These are phyloP conservation scores for Scedosporium dehoogii DNA, from an alignment of 2,329 filamentous ascomycete genomes.

Conservation along the genomic window DNA sequence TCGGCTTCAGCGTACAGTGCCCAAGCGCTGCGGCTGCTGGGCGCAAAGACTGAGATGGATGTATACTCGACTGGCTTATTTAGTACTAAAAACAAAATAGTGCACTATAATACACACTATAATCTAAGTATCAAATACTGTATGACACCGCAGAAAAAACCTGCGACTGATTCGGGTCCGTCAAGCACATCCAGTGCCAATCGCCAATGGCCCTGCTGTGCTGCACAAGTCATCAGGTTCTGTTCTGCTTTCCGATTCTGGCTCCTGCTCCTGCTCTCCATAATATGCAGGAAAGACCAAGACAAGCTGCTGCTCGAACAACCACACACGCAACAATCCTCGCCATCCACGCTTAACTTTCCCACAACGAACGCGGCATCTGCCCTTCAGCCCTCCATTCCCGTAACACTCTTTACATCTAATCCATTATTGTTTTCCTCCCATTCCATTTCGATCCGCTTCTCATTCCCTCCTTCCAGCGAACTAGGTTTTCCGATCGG, in stretches of 20 bases:
- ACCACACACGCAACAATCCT: constrained; percentile 5
- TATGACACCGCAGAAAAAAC: not conserved
- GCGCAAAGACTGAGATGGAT: not conserved
- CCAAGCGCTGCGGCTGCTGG: not conserved
- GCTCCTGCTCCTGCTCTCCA: constrained; percentile 1
- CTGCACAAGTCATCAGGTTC: constrained; percentile 6
- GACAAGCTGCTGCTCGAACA: not conserved
- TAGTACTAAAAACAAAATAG: no score
- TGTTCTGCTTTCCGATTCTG: not conserved
- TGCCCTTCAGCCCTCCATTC: not conserved
- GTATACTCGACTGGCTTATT: no score
- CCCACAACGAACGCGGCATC: not conserved
- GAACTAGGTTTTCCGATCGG: not conserved
- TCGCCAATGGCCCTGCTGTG: not conserved
- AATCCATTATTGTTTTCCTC: not conserved
- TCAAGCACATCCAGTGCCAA: not conserved
- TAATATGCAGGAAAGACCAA: not conserved
- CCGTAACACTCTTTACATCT: not conserved
- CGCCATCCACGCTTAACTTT: not conserved
- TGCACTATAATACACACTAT: no score
- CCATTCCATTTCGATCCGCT: not conserved
- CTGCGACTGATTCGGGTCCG: not conserved
- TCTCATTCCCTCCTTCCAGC: not conserved
- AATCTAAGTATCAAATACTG: not conserved
- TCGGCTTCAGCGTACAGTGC: not conserved